Evolutionary conservation across 208 protist genomes (phyloP).

Genomic region (Herpetomonas samuelpessoai): DNA sequence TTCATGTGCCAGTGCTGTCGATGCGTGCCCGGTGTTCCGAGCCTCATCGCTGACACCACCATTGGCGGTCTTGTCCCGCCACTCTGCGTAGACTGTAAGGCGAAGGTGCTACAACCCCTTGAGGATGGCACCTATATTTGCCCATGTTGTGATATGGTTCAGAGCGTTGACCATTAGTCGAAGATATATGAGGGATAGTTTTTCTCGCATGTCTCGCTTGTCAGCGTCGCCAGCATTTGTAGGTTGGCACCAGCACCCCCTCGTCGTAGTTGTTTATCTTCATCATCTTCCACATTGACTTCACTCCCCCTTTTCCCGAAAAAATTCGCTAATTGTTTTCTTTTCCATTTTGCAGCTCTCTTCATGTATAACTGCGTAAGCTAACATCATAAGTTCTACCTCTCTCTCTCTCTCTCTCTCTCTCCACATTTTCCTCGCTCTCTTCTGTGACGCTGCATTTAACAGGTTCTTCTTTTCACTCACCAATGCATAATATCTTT

Average conservation of each 20-base stretch:
- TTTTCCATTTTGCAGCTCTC: too few relatives aligned
- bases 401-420: too few relatives aligned
- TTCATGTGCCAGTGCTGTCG: constrained; percentile 25
- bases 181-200: neutral
- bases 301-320: too few relatives aligned
- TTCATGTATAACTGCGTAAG: too few relatives aligned
- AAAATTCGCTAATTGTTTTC: too few relatives aligned
- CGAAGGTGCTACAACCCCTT: constrained; percentile 27
- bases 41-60: constrained; percentile 16
- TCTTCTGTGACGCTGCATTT: constrained; percentile 2
- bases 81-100: constrained; percentile 22
- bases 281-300: too few relatives aligned
- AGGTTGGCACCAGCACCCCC: too few relatives aligned
- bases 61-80: constrained; percentile 13
- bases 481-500: neutral
- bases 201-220: neutral
- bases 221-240: too few relatives aligned
- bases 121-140: constrained; percentile 15
- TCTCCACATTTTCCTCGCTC: neutral
- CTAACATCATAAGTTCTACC: too few relatives aligned
- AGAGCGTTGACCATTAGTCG: constrained; percentile 10
- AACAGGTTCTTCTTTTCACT: neutral
- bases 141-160: constrained; percentile 19
- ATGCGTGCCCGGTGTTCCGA: constrained; percentile 11
- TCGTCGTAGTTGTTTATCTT: too few relatives aligned